A percentile compares a stretch with the other conserved stretches of the same genome.
phyloP scores from a whole-genome alignment of 345 rosid genomes.

The Lepidium didymum region DNA sequence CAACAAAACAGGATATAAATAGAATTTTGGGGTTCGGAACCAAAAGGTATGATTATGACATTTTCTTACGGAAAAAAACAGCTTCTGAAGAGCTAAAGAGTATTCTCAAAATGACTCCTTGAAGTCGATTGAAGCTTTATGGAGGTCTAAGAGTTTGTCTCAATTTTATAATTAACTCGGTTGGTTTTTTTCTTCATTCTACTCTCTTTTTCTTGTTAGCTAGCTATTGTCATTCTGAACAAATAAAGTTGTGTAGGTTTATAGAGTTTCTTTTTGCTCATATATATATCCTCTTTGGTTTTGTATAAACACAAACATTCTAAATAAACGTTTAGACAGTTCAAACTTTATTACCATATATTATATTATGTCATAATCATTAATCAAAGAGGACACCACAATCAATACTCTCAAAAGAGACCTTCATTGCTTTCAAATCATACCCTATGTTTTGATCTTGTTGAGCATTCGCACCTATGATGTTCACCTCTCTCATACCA shows the following conservation, averaged over 20 bases:
- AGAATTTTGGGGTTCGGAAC: too few species aligned
- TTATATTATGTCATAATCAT: background rate
- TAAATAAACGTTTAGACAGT: background rate
- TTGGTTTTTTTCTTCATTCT: background rate
- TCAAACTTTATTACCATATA: too few species aligned
- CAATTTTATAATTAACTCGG: background rate
- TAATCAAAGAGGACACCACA: constrained; percentile 1
- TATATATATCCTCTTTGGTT: too few species aligned
- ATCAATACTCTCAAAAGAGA: too few species aligned
- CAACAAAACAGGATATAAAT: too few species aligned
- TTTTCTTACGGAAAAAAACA: background rate
- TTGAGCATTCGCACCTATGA: too few species aligned
- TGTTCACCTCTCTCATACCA: too few species aligned
- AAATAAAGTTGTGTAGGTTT: background rate
- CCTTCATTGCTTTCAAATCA: too few species aligned
- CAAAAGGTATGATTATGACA: too few species aligned
- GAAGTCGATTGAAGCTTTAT: constrained; percentile 13
- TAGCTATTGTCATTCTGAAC: constrained; percentile 3
- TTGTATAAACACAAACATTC: background rate
- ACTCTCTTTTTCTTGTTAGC: background rate
- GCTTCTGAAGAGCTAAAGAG: background rate
- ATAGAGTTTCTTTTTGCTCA: background rate
- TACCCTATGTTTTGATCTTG: too few species aligned
- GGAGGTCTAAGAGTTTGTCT: background rate
- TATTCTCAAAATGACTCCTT: background rate